Conservation (phyloP, 176 grass and related monocot species). For the Hyparrhenia diplandra region DNA sequence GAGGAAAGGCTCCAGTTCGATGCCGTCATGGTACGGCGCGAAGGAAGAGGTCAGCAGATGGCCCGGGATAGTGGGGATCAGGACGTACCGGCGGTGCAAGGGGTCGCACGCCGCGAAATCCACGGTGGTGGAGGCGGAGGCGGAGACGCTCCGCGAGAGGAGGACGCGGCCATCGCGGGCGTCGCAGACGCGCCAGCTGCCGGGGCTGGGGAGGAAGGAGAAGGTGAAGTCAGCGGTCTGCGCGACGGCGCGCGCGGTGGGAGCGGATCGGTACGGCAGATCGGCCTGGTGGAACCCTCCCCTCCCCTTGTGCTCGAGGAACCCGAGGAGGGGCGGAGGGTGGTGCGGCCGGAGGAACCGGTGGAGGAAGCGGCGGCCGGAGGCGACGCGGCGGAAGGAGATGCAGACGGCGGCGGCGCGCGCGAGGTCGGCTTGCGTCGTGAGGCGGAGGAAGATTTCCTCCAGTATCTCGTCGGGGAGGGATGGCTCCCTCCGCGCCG, state of each 20-base stretch:
- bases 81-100: neutral
- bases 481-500: neutral
- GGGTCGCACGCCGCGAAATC: neutral
- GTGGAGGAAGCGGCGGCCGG: neutral
- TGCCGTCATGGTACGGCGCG: neutral
- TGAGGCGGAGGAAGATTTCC: neutral
- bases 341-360: neutral
- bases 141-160: neutral
- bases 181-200: neutral
- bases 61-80: neutral
- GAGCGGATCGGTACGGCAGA: neutral
- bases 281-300: neutral
- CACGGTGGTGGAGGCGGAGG: neutral
- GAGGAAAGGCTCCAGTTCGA: slow-evolving; percentile 13
- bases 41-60: neutral
- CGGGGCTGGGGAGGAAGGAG: neutral
- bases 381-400: neutral
- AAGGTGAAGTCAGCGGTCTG: neutral
- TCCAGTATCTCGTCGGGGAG: neutral
- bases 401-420: neutral
- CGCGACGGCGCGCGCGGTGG: neutral
- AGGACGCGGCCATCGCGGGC: neutral
- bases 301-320: neutral
- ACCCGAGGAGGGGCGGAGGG: neutral
- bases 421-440: neutral